Conservation (phyloP, 2,329 filamentous ascomycete species). For the Curvularia spicifera region DNA sequence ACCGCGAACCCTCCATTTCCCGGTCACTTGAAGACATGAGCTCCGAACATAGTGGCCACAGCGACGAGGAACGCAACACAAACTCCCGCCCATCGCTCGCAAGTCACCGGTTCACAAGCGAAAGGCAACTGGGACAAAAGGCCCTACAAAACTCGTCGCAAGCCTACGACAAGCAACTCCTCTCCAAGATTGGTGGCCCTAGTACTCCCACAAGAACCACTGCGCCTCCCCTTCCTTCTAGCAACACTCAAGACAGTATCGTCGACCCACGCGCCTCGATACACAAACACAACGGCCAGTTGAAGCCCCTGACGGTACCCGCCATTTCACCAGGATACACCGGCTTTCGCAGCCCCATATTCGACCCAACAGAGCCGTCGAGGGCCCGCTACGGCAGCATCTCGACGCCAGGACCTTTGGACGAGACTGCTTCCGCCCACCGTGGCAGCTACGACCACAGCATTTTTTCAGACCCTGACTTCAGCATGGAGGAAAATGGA, state of each 20-base stretch:
- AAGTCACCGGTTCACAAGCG: conserved; percentile 62
- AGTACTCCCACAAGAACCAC: conserved; percentile 60
- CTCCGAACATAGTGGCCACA: conserved; percentile 41
- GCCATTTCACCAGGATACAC: conserved; percentile 53
- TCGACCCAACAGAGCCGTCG: conserved; percentile 43
- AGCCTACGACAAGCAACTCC: conserved; percentile 66
- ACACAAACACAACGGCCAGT: conserved; percentile 52
- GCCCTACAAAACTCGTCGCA: conserved; percentile 65
- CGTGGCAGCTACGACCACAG: conserved; percentile 69
- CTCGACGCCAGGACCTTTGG: conserved; percentile 54
- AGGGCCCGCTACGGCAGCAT: conserved; percentile 57
- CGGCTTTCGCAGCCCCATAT: conserved; percentile 53
- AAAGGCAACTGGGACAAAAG: conserved; percentile 64
- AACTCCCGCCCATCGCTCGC: conserved; percentile 46
- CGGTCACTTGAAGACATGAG: conserved; percentile 47
- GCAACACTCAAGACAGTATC: conserved; percentile 44
- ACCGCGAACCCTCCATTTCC: conserved; percentile 51
- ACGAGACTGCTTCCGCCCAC: conserved; percentile 62
- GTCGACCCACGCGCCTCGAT: conserved; percentile 47
- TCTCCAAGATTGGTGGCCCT: conserved; percentile 67
- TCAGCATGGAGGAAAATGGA: conserved; percentile 61
- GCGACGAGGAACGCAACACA: conserved; percentile 48
- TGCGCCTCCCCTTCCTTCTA: conserved; percentile 39
- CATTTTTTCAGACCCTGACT: conserved; percentile 58
- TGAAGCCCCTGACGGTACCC: conserved; percentile 55